Evolutionary conservation across 768 basidiomycete genomes (phyloP).

Genomic region (Lactarius hatsudake): DNA sequence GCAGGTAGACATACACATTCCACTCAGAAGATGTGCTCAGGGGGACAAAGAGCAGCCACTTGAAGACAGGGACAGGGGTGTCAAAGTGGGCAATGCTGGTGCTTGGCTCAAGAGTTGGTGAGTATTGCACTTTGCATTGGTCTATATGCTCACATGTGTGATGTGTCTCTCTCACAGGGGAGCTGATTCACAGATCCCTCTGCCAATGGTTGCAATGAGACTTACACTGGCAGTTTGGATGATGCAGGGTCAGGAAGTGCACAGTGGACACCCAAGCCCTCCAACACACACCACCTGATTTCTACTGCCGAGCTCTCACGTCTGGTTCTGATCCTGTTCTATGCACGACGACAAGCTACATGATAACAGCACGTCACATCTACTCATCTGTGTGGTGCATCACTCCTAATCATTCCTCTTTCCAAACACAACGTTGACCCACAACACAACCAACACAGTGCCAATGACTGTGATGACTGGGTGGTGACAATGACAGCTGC

Average conservation of each 20-base stretch:
- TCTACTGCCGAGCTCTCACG: slow-evolving; percentile 82
- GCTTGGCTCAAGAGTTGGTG: slow-evolving; percentile 91
- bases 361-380: no score
- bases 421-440: no score
- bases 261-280: slow-evolving; percentile 53
- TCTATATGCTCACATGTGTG: background rate
- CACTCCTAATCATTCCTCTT: no score
- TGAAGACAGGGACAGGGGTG: slow-evolving; percentile 82
- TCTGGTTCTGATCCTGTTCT: slow-evolving; percentile 94
- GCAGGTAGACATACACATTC: slow-evolving; percentile 66
- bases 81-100: slow-evolving; percentile 93
- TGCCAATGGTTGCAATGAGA: slow-evolving; percentile 74
- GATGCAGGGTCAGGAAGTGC: slow-evolving; percentile 28
- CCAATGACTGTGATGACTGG: no score
- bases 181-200: slow-evolving; percentile 57
- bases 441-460: no score
- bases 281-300: slow-evolving; percentile 59
- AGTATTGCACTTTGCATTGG: slow-evolving; percentile 24
- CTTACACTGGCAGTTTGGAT: slow-evolving; percentile 65
- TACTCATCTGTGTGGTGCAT: no score
- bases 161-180: slow-evolving; percentile 47
- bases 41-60: slow-evolving; percentile 75
- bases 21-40: slow-evolving; percentile 63
- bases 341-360: slow-evolving; percentile 95
- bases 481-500: no score